Evolutionary conservation across 2,329 filamentous ascomycete species (phyloP).

Genomic region (Colletotrichum abscissum): DNA sequence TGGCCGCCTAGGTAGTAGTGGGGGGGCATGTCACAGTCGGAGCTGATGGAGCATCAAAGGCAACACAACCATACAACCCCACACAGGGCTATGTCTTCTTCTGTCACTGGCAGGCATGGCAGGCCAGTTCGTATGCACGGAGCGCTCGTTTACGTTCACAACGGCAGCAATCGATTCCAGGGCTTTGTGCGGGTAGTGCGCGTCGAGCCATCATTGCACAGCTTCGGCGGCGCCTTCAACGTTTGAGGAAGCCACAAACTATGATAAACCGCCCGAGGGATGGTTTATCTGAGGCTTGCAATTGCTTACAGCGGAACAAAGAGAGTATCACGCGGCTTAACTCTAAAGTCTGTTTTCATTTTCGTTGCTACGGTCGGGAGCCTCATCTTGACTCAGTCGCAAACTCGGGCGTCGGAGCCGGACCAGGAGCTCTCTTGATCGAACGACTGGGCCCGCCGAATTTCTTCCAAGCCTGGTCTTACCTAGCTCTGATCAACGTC

Average conservation of each 20-base stretch:
- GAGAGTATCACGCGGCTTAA: constrained; percentile 20
- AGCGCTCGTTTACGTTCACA: constrained; percentile 10
- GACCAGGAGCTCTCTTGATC: background rate
- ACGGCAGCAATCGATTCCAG: constrained; percentile 1
- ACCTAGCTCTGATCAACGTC: constrained; percentile 4
- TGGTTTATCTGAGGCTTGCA: background rate
- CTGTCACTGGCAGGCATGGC: constrained; percentile 13
- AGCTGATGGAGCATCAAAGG: constrained; percentile 21
- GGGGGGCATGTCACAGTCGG: constrained; percentile 28
- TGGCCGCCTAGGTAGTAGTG: constrained; percentile 5
- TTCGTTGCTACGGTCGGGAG: constrained; percentile 30
- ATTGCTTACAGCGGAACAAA: constrained; percentile 13
- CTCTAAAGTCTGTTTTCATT: constrained; percentile 15
- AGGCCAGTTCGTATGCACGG: constrained; percentile 21
- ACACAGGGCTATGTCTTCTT: constrained; percentile 18
- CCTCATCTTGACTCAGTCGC: constrained; percentile 24
- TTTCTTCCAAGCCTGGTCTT: background rate
- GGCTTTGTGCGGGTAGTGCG: background rate
- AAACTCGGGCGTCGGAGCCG: constrained; percentile 9
- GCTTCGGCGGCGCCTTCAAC: constrained; percentile 2
- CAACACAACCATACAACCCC: constrained; percentile 27
- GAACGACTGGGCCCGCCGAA: constrained; percentile 9
- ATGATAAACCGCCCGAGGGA: background rate
- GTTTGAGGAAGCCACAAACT: background rate
- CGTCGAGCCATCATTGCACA: background rate